These are phyloP conservation scores for Deinandra increscens DNA, from an alignment of 129 eudicot genomes.

Conservation along the genomic window DNA sequence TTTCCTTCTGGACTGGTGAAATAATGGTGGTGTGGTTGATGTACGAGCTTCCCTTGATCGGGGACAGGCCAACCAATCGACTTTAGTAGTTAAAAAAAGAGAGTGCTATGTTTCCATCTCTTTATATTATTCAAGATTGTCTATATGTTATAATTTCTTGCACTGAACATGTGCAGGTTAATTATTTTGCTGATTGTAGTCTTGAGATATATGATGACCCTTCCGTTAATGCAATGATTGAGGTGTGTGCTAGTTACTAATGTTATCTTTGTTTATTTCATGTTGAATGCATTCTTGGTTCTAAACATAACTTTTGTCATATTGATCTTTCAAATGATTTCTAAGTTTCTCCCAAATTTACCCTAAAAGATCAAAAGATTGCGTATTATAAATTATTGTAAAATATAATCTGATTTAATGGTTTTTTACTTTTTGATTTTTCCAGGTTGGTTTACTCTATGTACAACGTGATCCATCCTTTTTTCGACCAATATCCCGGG, in stretches of 20 bases:
- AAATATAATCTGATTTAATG: neutral
- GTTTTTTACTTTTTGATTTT: slow-evolving; percentile 14
- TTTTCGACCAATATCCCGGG: slow-evolving; percentile 80
- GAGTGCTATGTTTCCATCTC: neutral
- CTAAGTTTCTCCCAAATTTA: neutral
- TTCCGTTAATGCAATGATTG: slow-evolving; percentile 69
- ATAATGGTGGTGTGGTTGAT: too few relatives aligned
- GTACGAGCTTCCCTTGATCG: too few relatives aligned
- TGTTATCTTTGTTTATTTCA: slow-evolving; percentile 16
- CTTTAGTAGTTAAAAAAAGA: too few relatives aligned
- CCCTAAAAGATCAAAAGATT: neutral
- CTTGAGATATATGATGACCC: slow-evolving; percentile 95
- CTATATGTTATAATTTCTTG: slow-evolving; percentile 3
- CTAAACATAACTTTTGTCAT: neutral
- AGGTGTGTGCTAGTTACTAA: slow-evolving; percentile 45
- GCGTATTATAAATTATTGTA: neutral
- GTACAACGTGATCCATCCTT: slow-evolving; percentile 86
- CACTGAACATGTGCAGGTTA: slow-evolving; percentile 57
- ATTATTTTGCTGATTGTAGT: slow-evolving; percentile 83
- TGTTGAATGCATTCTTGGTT: neutral
- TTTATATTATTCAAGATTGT: slow-evolving; percentile 15
- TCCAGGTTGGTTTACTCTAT: slow-evolving; percentile 86
- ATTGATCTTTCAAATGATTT: slow-evolving; percentile 10
- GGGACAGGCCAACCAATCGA: too few relatives aligned
- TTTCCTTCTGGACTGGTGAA: too few relatives aligned